Base-by-base conservation (phyloP, 2,329 filamentous ascomycete genomes). In the Aspergillus alliaceus region DNA sequence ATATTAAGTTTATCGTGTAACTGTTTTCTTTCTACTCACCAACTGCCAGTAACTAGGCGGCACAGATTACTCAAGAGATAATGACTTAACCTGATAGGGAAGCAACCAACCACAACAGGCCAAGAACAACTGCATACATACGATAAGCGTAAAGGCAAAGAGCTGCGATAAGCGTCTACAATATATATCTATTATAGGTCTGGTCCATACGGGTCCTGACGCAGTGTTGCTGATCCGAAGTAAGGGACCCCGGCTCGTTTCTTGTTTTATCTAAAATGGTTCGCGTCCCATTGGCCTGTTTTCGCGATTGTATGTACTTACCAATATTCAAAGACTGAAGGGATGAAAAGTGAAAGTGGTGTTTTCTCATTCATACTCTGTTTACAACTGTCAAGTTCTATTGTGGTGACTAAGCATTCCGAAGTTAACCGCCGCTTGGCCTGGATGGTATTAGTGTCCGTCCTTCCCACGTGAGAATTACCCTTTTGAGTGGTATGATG, bases 121-220 rank as follows among this genome's bases (percentile, higher is more conserved):
- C 29, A 32, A 48, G 44, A 11, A 31, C 9, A 12, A 31, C n/a
- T 25, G 32, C 18, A 27, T 44, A 12, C 14, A 29, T n/a, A 44
- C 7, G 15, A 44, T 44, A 44, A 27, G 40, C 24, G 18, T 42
- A 42, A 42, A 20, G 12, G 15, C 24, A 24, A 29, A 42, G n/a
- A 52, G 48, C 48, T 15, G 54, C 54, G 54, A 51, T 47, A 51
- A 29, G 39, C 31, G 49, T 52, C 27, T 32, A 11, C 27, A n/a
- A n/a, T n/a, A n/a, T n/a, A n/a, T n/a, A n/a, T n/a, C n/a, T n/a
- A n/a, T n/a, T 25, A 9, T n/a, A 29, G 5, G 8, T 24, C 35
- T 39, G n/a, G 35, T 4, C 20, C 35, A 11, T 12, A 24, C 5
- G 20, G 5, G 18, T 27, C 5, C 15, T 27, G 40, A 44, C 4